Percentiles rank a stretch among this genome's conserved stretches.
These are phyloP conservation scores for Mycosphaerelloides madeirae DNA, from an alignment of 2,329 filamentous ascomycete species.

Conservation along the genomic window DNA sequence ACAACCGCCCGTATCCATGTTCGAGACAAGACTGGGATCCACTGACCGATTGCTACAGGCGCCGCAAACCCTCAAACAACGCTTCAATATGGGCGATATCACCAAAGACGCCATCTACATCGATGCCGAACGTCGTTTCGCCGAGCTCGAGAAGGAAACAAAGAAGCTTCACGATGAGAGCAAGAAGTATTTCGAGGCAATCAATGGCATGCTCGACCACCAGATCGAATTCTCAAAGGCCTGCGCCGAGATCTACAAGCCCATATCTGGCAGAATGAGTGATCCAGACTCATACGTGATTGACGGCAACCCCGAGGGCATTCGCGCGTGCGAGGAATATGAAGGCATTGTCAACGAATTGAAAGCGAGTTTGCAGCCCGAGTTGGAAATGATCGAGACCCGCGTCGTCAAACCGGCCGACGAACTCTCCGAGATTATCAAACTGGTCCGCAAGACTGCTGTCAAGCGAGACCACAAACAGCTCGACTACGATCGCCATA, in stretches of 20 bases:
- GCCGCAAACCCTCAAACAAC: slow-evolving; percentile 84
- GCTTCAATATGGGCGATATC: slow-evolving; percentile 92
- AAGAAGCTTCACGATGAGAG: slow-evolving; percentile 97
- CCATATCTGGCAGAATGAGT: slow-evolving; percentile 91
- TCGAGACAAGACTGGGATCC: background rate
- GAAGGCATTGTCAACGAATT: slow-evolving; percentile 85
- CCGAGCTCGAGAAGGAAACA: slow-evolving; percentile 90
- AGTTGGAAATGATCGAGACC: slow-evolving; percentile 95
- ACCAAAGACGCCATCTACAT: slow-evolving; percentile 93
- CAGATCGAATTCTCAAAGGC: slow-evolving; percentile 98
- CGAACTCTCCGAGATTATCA: slow-evolving; percentile 90
- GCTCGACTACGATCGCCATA: slow-evolving; percentile 89
- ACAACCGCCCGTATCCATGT: slow-evolving; percentile 5
- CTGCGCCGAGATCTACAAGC: slow-evolving; percentile 95
- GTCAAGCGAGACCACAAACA: slow-evolving; percentile 95
- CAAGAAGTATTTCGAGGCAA: slow-evolving; percentile 94
- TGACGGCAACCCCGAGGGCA: slow-evolving; percentile 88
- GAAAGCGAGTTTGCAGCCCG: slow-evolving; percentile 79
- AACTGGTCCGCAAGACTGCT: slow-evolving; percentile 83
- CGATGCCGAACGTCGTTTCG: slow-evolving; percentile 83
- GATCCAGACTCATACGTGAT: slow-evolving; percentile 78
- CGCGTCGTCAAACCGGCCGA: slow-evolving; percentile 88
- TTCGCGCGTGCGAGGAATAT: slow-evolving; percentile 93
- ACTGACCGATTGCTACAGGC: slow-evolving; percentile 49
- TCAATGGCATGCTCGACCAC: slow-evolving; percentile 95